Base-by-base conservation (phyloP, 768 basidiomycete genomes). In the Mycena pura region DNA sequence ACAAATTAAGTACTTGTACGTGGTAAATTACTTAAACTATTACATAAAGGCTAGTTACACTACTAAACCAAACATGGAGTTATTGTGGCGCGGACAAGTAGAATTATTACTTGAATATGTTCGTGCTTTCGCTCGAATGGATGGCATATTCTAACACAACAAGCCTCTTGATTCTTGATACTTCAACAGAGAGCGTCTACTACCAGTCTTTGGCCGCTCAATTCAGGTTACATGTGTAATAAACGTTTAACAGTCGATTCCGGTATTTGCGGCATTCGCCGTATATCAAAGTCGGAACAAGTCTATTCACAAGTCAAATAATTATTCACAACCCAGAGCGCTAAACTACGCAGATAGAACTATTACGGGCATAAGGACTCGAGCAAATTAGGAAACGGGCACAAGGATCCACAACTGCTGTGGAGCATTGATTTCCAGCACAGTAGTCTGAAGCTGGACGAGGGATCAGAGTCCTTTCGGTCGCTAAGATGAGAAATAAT, bases 351-450 rank as follows among this genome's bases (percentile, higher is more conserved):
- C 25, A 45, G 24, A 27, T 45, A 45, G 25, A 5, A 45, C 3
- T 27, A 45, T 45, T 25, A 27, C 17, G 44, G n/a, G n/a, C n/a
- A n/a, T n/a, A n/a, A n/a, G n/a, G n/a, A n/a, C n/a, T n/a, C n/a
- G n/a, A n/a, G 44, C 22, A 45, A 45, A 27, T 45, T 45, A 45
- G 22, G 25, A 10, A 45, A 45, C 44, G 24, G 44, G 24, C 44
- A 45, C 44, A 45, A 45, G 44, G 44, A 45, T 45, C 44, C 44
- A 45, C 44, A 45, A 45, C 44, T 45, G 44, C 13, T 45, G 44
- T 15, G 44, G 44, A 45, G 44, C 14, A 15, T 45, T 27, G 44
- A 45, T 45, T 45, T 45, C 44, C 14, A 45, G 28, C 44, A 6
- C 44, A 45, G 25, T 45, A 15, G 44, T 17, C 44, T 45, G 24